These are phyloP conservation scores for Leishmania lainsoni DNA, from an alignment of 208 protist genomes.

Conservation along the genomic window DNA sequence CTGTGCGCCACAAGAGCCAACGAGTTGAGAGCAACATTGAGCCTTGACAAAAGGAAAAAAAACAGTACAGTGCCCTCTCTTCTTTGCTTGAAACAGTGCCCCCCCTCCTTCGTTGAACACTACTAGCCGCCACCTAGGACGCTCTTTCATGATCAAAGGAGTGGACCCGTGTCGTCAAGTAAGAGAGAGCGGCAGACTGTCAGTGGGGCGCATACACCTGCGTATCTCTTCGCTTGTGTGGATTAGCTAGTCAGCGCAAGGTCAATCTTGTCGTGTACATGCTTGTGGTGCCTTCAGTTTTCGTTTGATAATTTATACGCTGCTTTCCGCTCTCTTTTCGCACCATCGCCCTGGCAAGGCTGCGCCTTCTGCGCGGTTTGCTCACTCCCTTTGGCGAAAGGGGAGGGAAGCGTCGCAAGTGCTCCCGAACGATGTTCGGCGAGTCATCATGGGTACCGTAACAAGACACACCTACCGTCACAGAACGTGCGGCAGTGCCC, in stretches of 20 bases:
- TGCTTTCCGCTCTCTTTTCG: background rate
- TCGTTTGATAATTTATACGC: background rate
- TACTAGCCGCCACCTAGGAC: no score
- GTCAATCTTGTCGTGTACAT: background rate
- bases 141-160: background rate
- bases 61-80: no score
- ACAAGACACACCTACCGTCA: background rate
- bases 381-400: background rate
- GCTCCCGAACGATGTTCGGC: background rate
- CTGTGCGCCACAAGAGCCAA: background rate
- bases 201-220: slow-evolving; percentile 1
- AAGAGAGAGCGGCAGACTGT: slow-evolving; percentile 1
- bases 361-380: background rate
- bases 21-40: no score
- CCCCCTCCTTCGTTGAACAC: no score
- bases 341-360: background rate
- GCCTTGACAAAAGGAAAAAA: no score
- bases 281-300: background rate
- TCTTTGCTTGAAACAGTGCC: no score
- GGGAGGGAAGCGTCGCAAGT: background rate
- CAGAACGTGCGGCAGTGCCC: background rate
- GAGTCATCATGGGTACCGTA: background rate
- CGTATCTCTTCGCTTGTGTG: background rate
- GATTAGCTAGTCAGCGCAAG: no score
- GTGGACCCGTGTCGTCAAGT: background rate